phyloP scores from a whole-genome alignment of 768 basidiomycete genomes.

The Podaxis mareebaensis region DNA sequence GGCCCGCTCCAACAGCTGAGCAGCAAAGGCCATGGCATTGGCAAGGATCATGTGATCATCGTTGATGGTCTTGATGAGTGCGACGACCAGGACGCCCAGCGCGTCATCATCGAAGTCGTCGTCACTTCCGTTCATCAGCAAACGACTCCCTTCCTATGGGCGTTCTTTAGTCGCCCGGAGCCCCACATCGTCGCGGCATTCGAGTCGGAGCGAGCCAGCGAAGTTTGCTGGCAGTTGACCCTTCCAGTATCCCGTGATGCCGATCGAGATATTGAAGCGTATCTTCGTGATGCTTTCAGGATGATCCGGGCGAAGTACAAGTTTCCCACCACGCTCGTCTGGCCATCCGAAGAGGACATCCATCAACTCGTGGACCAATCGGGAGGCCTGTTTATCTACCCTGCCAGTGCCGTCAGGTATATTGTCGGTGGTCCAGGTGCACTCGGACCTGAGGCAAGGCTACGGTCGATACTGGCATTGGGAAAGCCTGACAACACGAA shows the following conservation, averaged over 20 bases:
- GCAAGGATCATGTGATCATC: conserved; percentile 10
- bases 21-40: neutral
- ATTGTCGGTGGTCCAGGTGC: neutral
- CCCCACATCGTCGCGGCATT: conserved; percentile 24
- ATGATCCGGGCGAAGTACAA: neutral
- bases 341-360: neutral
- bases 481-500: neutral
- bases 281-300: neutral
- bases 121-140: neutral
- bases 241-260: neutral
- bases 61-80: conserved; percentile 32
- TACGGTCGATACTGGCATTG: neutral
- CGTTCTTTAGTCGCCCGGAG: conserved; percentile 21
- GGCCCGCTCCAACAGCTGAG: neutral
- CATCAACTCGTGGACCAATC: neutral
- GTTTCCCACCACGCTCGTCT: neutral
- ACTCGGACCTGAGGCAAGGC: neutral
- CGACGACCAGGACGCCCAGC: conserved; percentile 13
- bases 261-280: neutral
- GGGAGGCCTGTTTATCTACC: neutral
- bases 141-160: conserved; percentile 20
- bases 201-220: neutral
- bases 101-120: conserved; percentile 15
- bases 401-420: neutral
- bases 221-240: neutral